Percentiles rank a stretch among this genome's conserved stretches.
Conservation (phyloP, 768 basidiomycete species). For the Tephrocybe sp. region DNA sequence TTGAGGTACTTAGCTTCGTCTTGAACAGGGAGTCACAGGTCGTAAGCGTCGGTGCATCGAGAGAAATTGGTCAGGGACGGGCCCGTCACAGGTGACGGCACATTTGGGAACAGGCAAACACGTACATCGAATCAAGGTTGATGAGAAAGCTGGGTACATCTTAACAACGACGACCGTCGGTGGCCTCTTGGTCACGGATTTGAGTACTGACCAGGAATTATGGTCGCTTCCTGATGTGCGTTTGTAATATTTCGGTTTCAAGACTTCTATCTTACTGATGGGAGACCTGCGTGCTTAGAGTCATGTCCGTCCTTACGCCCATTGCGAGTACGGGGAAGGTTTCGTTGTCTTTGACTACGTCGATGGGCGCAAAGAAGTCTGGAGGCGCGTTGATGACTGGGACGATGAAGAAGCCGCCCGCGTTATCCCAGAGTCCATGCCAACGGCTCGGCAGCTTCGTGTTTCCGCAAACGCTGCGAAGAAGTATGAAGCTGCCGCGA, state of each 20-base stretch:
- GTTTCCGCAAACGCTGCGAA: background rate
- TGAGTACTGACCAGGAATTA: conserved; percentile 45
- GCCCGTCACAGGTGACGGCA: conserved; percentile 35
- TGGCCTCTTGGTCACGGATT: conserved; percentile 57
- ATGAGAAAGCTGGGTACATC: conserved; percentile 56
- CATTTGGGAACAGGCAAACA: conserved; percentile 29
- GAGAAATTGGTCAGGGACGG: conserved; percentile 54
- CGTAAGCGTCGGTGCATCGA: conserved; percentile 41
- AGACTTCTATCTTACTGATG: no score
- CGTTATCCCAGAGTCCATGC: conserved; percentile 25
- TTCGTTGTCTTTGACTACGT: conserved; percentile 68
- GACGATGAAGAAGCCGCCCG: conserved; percentile 18
- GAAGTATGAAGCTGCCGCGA: background rate
- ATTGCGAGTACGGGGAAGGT: conserved; percentile 72
- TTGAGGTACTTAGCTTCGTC: background rate
- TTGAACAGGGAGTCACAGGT: conserved; percentile 31
- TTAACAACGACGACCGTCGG: conserved; percentile 56
- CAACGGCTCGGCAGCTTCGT: conserved; percentile 27
- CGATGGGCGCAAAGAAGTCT: conserved; percentile 63
- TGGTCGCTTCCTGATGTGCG: conserved; percentile 65
- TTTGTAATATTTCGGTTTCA: no score
- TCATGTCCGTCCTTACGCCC: conserved; percentile 56
- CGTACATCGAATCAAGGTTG: conserved; percentile 77
- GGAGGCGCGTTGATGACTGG: conserved; percentile 47
- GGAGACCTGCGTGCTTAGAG: no score